These are phyloP conservation scores for Phytophthora citrophthora DNA, from an alignment of 352 stramenopile genomes.

Conservation along the genomic window DNA sequence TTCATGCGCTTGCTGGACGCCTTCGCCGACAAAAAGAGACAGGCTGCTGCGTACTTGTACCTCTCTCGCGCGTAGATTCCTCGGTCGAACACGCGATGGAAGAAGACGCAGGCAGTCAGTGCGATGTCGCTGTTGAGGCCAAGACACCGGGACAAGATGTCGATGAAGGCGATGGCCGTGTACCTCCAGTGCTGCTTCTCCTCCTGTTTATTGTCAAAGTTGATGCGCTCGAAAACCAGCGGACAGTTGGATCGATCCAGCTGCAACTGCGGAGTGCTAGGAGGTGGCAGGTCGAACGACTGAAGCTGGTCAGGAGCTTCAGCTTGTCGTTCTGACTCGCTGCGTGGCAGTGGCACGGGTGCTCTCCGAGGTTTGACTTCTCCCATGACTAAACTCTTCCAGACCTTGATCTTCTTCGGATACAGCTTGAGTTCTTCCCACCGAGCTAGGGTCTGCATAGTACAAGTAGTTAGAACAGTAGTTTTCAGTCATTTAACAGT, in stretches of 20 bases:
- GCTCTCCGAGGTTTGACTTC: conserved; percentile 71
- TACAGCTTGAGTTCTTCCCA: conserved; percentile 89
- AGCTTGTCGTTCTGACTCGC: conserved; percentile 66
- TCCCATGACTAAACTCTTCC: conserved; percentile 76
- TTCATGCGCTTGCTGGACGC: conserved; percentile 89
- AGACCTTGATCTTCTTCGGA: conserved; percentile 75
- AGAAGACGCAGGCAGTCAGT: conserved; percentile 79
- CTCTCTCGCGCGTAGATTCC: conserved; percentile 82
- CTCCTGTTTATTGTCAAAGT: conserved; percentile 66
- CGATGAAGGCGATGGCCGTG: conserved; percentile 82
- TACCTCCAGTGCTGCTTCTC: conserved; percentile 87
- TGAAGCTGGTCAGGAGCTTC: conserved; percentile 76
- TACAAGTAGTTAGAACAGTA: background rate
- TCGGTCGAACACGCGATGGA: conserved; percentile 81
- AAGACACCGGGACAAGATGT: conserved; percentile 74
- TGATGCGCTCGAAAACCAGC: conserved; percentile 68
- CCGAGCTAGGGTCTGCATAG: conserved; percentile 65
- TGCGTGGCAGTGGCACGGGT: conserved; percentile 58
- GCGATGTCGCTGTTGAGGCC: conserved; percentile 72
- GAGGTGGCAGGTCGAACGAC: conserved; percentile 72
- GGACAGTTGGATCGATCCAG: conserved; percentile 81
- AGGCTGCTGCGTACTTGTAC: conserved; percentile 85
- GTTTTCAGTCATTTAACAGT: background rate
- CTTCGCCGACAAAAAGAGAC: conserved; percentile 84
- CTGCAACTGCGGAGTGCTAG: conserved; percentile 45